These are phyloP conservation scores for Hysterangium stoloniferum DNA, from an alignment of 768 basidiomycete species.

Conservation along the genomic window DNA sequence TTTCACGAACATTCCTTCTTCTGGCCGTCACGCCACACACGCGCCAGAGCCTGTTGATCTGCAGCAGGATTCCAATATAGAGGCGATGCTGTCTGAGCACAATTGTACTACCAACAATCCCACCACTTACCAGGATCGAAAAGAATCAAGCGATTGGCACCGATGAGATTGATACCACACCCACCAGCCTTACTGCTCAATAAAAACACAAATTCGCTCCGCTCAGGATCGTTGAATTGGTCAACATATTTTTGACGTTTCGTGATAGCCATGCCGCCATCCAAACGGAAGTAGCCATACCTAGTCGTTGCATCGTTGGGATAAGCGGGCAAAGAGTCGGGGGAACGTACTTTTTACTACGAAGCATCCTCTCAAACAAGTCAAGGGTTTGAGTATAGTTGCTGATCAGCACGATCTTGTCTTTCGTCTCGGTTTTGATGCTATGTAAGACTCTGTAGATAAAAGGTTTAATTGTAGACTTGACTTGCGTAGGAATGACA, in stretches of 20 bases:
- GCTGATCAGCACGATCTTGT: conserved; percentile 95
- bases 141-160: conserved; percentile 89
- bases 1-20: conserved; percentile 91
- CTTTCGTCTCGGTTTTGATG: conserved; percentile 70
- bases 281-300: conserved; percentile 87
- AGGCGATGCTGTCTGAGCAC: conserved; percentile 2
- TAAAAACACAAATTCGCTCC: conserved; percentile 91
- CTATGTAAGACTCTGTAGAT: conserved; percentile 69
- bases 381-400: conserved; percentile 96
- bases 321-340: not conserved
- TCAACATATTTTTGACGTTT: conserved; percentile 96
- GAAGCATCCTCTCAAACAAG: conserved; percentile 82
- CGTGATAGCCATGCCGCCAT: conserved; percentile 86
- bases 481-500: conserved; percentile 8
- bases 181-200: conserved; percentile 94
- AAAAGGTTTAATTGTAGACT: not conserved
- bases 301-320: conserved; percentile 33
- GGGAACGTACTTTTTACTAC: conserved; percentile 64
- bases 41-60: conserved; percentile 95
- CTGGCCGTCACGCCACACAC: conserved; percentile 99
- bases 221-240: conserved; percentile 88
- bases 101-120: not conserved
- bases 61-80: conserved; percentile 98
- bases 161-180: conserved; percentile 95
- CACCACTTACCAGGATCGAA: conserved; percentile 78